These are phyloP conservation scores for Aspergillus sp. DNA, from an alignment of 2,329 filamentous ascomycete species.

Conservation along the genomic window DNA sequence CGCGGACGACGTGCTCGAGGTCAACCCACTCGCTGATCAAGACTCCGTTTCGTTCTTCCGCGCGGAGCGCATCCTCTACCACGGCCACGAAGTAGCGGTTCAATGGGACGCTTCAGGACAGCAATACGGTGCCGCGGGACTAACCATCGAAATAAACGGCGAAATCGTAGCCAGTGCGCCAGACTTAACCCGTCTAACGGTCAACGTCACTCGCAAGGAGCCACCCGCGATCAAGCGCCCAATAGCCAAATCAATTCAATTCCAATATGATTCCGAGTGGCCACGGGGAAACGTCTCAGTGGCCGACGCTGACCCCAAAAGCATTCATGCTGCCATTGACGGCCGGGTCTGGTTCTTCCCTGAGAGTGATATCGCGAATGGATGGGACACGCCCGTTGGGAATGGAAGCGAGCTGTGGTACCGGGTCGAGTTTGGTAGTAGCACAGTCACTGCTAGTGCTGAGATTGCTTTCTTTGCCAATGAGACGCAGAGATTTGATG, in stretches of 20 bases:
- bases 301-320: constrained; percentile 1
- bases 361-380: constrained; percentile 9
- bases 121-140: constrained; percentile 7
- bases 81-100: constrained; percentile 36
- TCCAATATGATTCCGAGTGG: constrained; percentile 3
- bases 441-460: constrained; percentile 1
- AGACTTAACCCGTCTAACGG: constrained; percentile 6
- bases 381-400: constrained; percentile 14
- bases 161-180: constrained; percentile 6
- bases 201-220: constrained; percentile 1
- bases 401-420: constrained; percentile 15
- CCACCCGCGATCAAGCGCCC: constrained; percentile 8
- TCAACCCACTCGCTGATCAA: constrained; percentile 34
- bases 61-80: constrained; percentile 36
- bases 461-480: constrained; percentile 15
- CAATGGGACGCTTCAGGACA: constrained; percentile 32
- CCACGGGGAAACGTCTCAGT: constrained; percentile 12
- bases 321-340: constrained; percentile 13
- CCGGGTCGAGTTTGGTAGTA: constrained; percentile 8
- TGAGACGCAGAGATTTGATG: constrained; percentile 8
- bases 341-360: constrained; percentile 15
- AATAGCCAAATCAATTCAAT: constrained; percentile 11
- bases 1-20: constrained; percentile 32
- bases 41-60: constrained; percentile 34
- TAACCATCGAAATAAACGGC: constrained; percentile 12